These are phyloP conservation scores for Piper betle DNA, from an alignment of 164 flowering plant genomes.

Conservation along the genomic window DNA sequence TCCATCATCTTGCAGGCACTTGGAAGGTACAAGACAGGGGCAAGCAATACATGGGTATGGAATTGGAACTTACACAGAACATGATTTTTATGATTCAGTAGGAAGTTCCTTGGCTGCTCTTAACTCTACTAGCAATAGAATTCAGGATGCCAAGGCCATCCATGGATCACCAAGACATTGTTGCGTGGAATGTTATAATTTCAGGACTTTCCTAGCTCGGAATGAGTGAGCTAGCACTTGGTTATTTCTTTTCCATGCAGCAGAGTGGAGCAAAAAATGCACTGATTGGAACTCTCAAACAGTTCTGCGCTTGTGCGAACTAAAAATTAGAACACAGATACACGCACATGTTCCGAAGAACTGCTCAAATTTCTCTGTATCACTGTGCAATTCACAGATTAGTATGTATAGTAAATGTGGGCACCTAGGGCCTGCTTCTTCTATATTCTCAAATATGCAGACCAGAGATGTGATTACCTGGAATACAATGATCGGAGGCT, in stretches of 20 bases:
- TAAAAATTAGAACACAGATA: constrained; percentile 32
- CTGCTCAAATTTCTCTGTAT: constrained; percentile 8
- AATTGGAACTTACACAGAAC: constrained; percentile 9
- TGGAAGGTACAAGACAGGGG: constrained; percentile 20
- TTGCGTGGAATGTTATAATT: constrained; percentile 54
- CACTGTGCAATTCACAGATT: constrained; percentile 34
- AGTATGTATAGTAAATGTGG: constrained; percentile 48
- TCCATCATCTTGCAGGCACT: constrained; percentile 28
- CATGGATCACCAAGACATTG: constrained; percentile 39
- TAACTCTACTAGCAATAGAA: constrained; percentile 23
- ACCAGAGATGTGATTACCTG: constrained; percentile 37
- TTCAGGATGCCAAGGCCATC: constrained; percentile 22
- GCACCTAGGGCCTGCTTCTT: constrained; percentile 20
- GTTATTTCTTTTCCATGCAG: constrained; percentile 30
- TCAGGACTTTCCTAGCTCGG: constrained; percentile 24
- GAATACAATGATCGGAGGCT: constrained; percentile 45
- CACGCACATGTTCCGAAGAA: constrained; percentile 30
- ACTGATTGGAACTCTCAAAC: constrained; percentile 26
- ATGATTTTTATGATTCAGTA: constrained; percentile 24
- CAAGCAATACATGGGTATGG: constrained; percentile 43
- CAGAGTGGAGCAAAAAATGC: constrained; percentile 19
- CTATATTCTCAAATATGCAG: constrained; percentile 24
- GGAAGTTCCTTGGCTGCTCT: constrained; percentile 39
- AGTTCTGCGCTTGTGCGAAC: constrained; percentile 32
- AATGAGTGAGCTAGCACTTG: constrained; percentile 21